These are phyloP conservation scores for Huntiella bhutanensis DNA, from an alignment of 2,329 filamentous ascomycete species.

Conservation along the genomic window DNA sequence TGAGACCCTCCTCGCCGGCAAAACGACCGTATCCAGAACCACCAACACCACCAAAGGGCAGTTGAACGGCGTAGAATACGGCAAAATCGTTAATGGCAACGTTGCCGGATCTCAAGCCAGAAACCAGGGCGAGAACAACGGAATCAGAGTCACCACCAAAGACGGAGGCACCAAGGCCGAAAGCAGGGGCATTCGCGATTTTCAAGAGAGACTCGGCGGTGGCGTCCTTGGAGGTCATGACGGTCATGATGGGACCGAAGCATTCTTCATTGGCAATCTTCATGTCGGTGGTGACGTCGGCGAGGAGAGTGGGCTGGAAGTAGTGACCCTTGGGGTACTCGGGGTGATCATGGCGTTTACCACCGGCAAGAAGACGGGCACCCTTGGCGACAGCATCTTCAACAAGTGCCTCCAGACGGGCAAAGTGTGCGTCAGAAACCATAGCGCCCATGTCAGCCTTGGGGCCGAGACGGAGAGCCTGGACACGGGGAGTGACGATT, in stretches of 20 bases:
- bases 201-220: conserved; percentile 43
- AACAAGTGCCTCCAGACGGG: conserved; percentile 58
- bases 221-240: conserved; percentile 56
- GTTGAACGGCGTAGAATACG: conserved; percentile 76
- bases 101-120: conserved; percentile 63
- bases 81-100: conserved; percentile 93
- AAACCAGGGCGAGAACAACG: conserved; percentile 44
- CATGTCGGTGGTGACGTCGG: conserved; percentile 77
- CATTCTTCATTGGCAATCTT: conserved; percentile 75
- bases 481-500: conserved; percentile 55
- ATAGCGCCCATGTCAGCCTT: conserved; percentile 72
- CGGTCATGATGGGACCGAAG: conserved; percentile 75
- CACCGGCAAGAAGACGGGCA: conserved; percentile 65
- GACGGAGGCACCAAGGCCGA: conserved; percentile 75
- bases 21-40: conserved; percentile 88
- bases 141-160: conserved; percentile 50
- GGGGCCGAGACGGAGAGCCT: conserved; percentile 56
- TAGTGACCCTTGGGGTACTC: conserved; percentile 66
- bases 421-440: conserved; percentile 63
- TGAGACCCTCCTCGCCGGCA: conserved; percentile 72
- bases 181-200: conserved; percentile 68
- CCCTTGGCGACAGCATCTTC: conserved; percentile 58
- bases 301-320: conserved; percentile 77
- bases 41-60: conserved; percentile 82
- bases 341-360: conserved; percentile 52